Conservation (phyloP, 1,139 yeast genomes). For the Candida neerlandica region DNA sequence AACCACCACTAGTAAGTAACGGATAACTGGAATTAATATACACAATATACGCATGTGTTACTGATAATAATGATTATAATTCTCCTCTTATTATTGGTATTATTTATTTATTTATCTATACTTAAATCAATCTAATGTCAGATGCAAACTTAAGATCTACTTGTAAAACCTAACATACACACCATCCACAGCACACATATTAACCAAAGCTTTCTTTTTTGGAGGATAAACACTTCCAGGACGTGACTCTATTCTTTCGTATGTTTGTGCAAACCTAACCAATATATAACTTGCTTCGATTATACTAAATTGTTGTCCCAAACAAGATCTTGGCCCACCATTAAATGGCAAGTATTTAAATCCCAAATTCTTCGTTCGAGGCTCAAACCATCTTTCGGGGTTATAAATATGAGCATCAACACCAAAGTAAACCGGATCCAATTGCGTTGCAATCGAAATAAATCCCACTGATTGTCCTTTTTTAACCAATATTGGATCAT, state of each 20-base stretch:
- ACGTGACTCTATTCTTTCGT: neutral
- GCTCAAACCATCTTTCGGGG: constrained; percentile 50
- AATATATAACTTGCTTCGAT: constrained; percentile 41
- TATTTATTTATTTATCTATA: too few relatives aligned
- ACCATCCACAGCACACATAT: constrained; percentile 36
- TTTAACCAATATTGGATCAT: constrained; percentile 40
- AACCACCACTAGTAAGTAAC: too few relatives aligned
- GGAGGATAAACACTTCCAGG: constrained; percentile 28
- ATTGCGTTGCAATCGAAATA: constrained; percentile 42
- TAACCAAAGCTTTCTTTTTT: constrained; percentile 34
- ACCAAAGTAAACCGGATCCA: constrained; percentile 43
- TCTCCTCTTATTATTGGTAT: neutral
- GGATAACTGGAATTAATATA: too few relatives aligned
- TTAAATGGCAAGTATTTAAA: constrained; percentile 47
- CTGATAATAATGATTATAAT: too few relatives aligned
- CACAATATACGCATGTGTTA: too few relatives aligned
- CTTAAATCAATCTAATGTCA: too few relatives aligned
- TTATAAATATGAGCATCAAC: constrained; percentile 41
- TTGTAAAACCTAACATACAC: constrained; percentile 15
- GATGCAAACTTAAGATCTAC: too few relatives aligned
- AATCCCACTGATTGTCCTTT: constrained; percentile 40
- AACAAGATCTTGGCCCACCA: constrained; percentile 45
- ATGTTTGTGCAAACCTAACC: constrained; percentile 28
- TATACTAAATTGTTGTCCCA: constrained; percentile 48
- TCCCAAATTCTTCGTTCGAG: constrained; percentile 27